Evolutionary conservation across 176 grass and related monocot genomes (phyloP).

Genomic region (Saccharum officinarum): DNA sequence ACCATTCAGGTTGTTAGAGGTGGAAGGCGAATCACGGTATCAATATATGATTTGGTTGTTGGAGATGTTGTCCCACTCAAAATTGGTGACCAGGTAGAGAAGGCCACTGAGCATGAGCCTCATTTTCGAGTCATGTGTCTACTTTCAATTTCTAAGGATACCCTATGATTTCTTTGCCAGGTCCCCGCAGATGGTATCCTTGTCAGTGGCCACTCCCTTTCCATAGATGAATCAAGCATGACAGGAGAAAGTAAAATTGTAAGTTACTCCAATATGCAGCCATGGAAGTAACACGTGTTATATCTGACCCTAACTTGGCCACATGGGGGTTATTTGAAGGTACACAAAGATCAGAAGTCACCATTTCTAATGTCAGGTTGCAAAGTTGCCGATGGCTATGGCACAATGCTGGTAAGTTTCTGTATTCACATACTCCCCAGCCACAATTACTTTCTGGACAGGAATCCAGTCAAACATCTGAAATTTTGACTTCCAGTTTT

Average conservation of each 20-base stretch:
- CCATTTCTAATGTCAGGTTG: slow-evolving; percentile 98
- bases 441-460: background rate
- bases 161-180: slow-evolving; percentile 46
- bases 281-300: slow-evolving; percentile 8
- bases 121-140: slow-evolving; percentile 16
- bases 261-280: slow-evolving; percentile 31
- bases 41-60: slow-evolving; percentile 90
- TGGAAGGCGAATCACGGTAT: slow-evolving; percentile 73
- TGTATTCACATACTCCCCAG: background rate
- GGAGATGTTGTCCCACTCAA: slow-evolving; percentile 91
- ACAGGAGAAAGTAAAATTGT: slow-evolving; percentile 97
- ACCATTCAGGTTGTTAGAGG: slow-evolving; percentile 74
- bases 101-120: background rate
- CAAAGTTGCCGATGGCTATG: slow-evolving; percentile 96
- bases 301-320: slow-evolving; percentile 19
- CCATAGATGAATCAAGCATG: slow-evolving; percentile 98
- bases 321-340: slow-evolving; percentile 46
- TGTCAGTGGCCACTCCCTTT: slow-evolving; percentile 87
- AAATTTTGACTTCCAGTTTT: background rate
- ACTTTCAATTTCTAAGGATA: background rate
- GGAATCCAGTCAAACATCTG: background rate
- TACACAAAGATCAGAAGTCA: slow-evolving; percentile 74
- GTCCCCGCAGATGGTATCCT: slow-evolving; percentile 94
- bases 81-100: slow-evolving; percentile 91
- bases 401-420: slow-evolving; percentile 82